Conservation (phyloP, 2,329 filamentous ascomycete genomes). For the Calonectria crousiana region DNA sequence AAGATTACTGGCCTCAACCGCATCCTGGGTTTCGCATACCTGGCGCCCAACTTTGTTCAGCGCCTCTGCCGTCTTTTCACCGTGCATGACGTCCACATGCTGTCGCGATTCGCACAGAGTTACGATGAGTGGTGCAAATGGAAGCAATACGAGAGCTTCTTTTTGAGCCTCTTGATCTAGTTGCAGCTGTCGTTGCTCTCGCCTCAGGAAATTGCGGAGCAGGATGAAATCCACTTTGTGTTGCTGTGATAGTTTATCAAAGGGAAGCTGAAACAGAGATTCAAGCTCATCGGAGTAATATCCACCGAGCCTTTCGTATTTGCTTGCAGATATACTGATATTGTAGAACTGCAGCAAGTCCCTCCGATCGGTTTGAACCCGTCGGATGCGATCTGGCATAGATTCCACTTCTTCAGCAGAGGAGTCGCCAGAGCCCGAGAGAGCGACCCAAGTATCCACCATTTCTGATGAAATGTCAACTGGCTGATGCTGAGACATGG, state of each 20-base stretch:
- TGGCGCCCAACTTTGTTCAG: slow-evolving; percentile 52
- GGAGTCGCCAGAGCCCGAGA: background rate
- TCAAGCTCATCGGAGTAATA: slow-evolving; percentile 59
- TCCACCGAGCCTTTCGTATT: slow-evolving; percentile 52
- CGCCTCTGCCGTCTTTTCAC: slow-evolving; percentile 56
- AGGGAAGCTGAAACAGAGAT: slow-evolving; percentile 39
- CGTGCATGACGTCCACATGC: slow-evolving; percentile 56
- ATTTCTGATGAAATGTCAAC: slow-evolving; percentile 21
- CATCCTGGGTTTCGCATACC: slow-evolving; percentile 48
- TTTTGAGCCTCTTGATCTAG: slow-evolving; percentile 53
- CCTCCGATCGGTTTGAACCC: slow-evolving; percentile 58
- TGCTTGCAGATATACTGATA: slow-evolving; percentile 57
- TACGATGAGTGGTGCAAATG: slow-evolving; percentile 57
- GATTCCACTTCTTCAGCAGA: slow-evolving; percentile 39
- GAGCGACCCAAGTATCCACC: slow-evolving; percentile 25
- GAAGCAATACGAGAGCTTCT: slow-evolving; percentile 55
- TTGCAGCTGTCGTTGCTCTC: slow-evolving; percentile 52
- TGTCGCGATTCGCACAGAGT: slow-evolving; percentile 62
- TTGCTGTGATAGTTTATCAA: slow-evolving; percentile 52
- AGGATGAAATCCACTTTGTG: slow-evolving; percentile 63
- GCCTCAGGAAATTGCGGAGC: slow-evolving; percentile 59
- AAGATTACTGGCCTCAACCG: slow-evolving; percentile 50
- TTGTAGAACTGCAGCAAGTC: slow-evolving; percentile 64
- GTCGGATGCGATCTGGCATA: slow-evolving; percentile 57
- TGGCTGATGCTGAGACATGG: slow-evolving; percentile 16